Evolutionary conservation across 306 rosid genomes (phyloP), one percentile per base, ranked within the genome.

Genomic region (Quercus alba): DNA sequence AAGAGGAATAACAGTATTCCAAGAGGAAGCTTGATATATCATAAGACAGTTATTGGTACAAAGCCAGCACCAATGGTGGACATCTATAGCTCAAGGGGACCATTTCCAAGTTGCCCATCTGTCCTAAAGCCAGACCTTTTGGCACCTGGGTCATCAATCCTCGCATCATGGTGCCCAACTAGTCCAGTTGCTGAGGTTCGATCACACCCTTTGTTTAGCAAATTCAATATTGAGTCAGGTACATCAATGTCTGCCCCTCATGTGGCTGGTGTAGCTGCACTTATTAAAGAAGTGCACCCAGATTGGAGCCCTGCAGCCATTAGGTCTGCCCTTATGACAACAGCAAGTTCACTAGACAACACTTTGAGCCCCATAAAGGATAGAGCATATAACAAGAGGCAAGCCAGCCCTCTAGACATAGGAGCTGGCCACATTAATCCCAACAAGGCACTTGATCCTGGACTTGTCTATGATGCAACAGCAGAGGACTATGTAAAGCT

Each of bases 191-290:
- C 38, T 0, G 4, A 3, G 1, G 23, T 72, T 1, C 69, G 79
- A 11, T 31, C 82, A 2, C 17, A 35, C 5, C 4, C 3, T 0
- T 19, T 90, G 61, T 87, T 20, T 46, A 77, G 56, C 59, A 51
- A 83, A 3, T 94, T 85, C 84, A 88, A 84, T 63, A 57, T 92
- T 23, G 1, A 87, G 41, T 78, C 88, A 0, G 97, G 98, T 3
- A 92, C 98, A 52, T 94, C 97, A 13, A 94, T 94, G 98, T 14
- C 98, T 1, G 88, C 97, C 76, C 97, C 97, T 0, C 97, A 90
- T 46, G 86, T 87, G 5, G 85, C 97, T 0, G 98, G 97, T 0
- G 78, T 90, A 0, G 98, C 89, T 0, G 96, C 93, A 1, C 92
- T 94, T 28, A 3, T 90, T 0, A 89, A 82, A 80, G 89, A 73